A percentile compares a stretch with the other conserved stretches of the same genome.
Evolutionary conservation across 1,139 yeast genomes (phyloP).

Genomic region (Pichia sp.): DNA sequence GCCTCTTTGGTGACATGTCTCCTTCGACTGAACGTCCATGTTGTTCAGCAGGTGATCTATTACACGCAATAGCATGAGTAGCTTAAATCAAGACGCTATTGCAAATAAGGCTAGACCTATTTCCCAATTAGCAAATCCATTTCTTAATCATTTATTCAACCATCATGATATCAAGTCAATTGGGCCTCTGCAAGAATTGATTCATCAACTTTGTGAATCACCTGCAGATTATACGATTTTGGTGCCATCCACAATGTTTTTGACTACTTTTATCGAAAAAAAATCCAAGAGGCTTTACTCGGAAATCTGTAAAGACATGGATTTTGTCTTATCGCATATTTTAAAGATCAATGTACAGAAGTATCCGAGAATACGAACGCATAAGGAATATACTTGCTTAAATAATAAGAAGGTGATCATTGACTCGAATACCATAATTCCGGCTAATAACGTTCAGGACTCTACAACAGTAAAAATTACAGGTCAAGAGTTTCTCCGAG

Average conservation of each 20-base stretch:
- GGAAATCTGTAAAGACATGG: slow-evolving; percentile 58
- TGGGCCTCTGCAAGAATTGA: slow-evolving; percentile 44
- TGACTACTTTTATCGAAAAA: slow-evolving; percentile 47
- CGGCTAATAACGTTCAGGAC: slow-evolving; percentile 51
- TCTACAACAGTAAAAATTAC: slow-evolving; percentile 41
- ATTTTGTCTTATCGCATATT: slow-evolving; percentile 67
- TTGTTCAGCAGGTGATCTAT: too few relatives aligned
- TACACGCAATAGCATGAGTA: too few relatives aligned
- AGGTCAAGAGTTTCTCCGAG: slow-evolving; percentile 28
- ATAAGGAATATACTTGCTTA: slow-evolving; percentile 40
- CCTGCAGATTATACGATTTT: slow-evolving; percentile 48
- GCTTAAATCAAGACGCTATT: too few relatives aligned
- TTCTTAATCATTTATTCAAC: slow-evolving; percentile 61
- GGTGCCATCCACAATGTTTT: slow-evolving; percentile 51
- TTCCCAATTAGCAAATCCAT: slow-evolving; percentile 47
- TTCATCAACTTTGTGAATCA: slow-evolving; percentile 34
- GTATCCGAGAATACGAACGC: slow-evolving; percentile 30
- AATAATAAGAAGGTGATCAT: slow-evolving; percentile 53
- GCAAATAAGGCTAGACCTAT: too few relatives aligned
- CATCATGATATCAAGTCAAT: slow-evolving; percentile 45
- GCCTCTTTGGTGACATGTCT: too few relatives aligned
- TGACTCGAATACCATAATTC: slow-evolving; percentile 47
- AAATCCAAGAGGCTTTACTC: slow-evolving; percentile 38
- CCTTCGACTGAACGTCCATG: too few relatives aligned
- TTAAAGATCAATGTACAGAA: slow-evolving; percentile 35